Conservation (phyloP, 495 filamentous ascomycete species). For the Bryoglossum gracile region DNA sequence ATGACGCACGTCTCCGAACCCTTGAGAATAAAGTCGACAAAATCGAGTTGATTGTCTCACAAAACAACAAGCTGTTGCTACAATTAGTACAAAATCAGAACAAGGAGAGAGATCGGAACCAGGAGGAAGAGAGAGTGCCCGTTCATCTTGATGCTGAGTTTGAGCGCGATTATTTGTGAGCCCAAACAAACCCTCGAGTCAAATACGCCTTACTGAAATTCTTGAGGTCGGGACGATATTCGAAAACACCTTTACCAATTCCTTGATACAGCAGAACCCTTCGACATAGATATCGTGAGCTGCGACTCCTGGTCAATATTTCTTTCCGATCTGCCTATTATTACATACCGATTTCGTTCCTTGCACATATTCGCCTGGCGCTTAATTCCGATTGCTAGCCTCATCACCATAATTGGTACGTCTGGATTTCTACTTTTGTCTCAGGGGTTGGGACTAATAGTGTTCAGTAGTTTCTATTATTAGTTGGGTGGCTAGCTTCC, state of each 20-base stretch:
- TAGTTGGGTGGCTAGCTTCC: too few species aligned
- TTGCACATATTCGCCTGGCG: too few species aligned
- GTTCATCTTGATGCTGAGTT: conserved; percentile 28
- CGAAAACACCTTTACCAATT: conserved; percentile 21
- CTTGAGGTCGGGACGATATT: conserved; percentile 21
- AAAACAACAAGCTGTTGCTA: conserved; percentile 25
- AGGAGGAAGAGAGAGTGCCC: conserved; percentile 24
- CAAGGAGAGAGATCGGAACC: conserved; percentile 17
- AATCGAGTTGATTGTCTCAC: conserved; percentile 21
- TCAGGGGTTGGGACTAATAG: too few species aligned
- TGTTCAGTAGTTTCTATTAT: too few species aligned
- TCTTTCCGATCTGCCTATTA: too few species aligned
- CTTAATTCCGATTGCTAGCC: too few species aligned
- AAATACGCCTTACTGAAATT: conserved; percentile 7
- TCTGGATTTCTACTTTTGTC: too few species aligned
- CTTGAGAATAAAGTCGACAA: conserved; percentile 23
- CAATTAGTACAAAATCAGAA: conserved; percentile 23
- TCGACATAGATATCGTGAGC: too few species aligned
- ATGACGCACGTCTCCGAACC: conserved; percentile 21
- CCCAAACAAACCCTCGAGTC: conserved; percentile 3
- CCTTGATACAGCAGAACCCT: conserved; percentile 7
- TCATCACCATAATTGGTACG: too few species aligned
- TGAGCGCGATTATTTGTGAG: conserved; percentile 28
- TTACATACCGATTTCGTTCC: too few species aligned
- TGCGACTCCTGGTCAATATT: too few species aligned